phyloP scores from a whole-genome alignment of 192 early-diverging fungal genomes.

The Cetraspora pellucida region DNA sequence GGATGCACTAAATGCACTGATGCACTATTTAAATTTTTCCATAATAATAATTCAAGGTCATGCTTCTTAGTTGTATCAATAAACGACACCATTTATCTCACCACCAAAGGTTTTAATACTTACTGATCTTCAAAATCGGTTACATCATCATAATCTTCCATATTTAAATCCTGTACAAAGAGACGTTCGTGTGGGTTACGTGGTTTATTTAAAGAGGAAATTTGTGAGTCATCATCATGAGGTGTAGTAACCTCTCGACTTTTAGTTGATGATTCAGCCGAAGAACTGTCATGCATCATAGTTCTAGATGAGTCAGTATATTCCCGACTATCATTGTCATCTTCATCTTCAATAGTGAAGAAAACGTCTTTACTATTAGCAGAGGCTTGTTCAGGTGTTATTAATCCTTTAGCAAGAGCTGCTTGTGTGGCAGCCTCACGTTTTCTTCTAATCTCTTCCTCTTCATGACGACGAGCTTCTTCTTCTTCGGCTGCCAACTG shows the following conservation, averaged over 20 bases:
- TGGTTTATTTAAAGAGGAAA: constrained; percentile 19
- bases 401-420: constrained; percentile 19
- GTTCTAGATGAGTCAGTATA: constrained; percentile 2
- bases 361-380: background rate
- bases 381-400: background rate
- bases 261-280: constrained; percentile 14
- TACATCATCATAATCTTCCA: constrained; percentile 17
- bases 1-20: too few relatives aligned
- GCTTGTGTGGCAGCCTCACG: constrained; percentile 13
- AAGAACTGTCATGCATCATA: background rate
- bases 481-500: constrained; percentile 30
- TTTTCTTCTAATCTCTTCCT: constrained; percentile 17
- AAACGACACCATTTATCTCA: background rate
- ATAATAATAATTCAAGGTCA: background rate
- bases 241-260: background rate
- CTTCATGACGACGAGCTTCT: constrained; percentile 9
- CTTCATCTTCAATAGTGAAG: constrained; percentile 1
- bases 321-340: constrained; percentile 17
- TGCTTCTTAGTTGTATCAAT: background rate
- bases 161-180: background rate
- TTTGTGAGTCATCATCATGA: background rate
- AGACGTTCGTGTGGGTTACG: constrained; percentile 26
- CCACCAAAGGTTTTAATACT: background rate
- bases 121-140: constrained; percentile 14
- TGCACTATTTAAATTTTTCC: too few relatives aligned